Conservation (phyloP, 306 rosid species). For the Hippophae rhamnoides region DNA sequence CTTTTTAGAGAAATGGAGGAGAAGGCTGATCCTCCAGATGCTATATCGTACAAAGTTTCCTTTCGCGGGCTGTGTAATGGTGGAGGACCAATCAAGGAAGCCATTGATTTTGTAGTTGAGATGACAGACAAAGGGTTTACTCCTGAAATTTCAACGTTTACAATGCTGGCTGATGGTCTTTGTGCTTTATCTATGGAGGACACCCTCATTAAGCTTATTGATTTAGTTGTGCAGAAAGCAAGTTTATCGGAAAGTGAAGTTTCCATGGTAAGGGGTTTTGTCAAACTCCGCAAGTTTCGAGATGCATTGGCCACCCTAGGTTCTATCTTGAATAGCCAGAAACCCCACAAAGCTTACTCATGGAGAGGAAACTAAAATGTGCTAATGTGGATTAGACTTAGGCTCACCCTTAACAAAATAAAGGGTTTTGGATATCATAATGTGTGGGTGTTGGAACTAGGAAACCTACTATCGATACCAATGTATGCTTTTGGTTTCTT, state of each 20-base stretch:
- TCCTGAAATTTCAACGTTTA: slow-evolving; percentile 63
- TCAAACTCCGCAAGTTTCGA: slow-evolving; percentile 59
- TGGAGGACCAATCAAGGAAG: slow-evolving; percentile 81
- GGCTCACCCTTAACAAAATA: no score
- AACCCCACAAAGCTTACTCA: slow-evolving; percentile 34
- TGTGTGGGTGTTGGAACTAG: no score
- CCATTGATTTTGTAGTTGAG: slow-evolving; percentile 70
- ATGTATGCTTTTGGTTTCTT: no score
- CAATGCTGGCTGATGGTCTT: slow-evolving; percentile 79
- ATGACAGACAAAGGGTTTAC: slow-evolving; percentile 60
- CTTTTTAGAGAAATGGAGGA: slow-evolving; percentile 85
- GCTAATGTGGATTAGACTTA: background rate
- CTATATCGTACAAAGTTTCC: slow-evolving; percentile 56
- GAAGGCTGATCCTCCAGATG: slow-evolving; percentile 71
- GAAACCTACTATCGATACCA: no score
- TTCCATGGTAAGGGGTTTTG: slow-evolving; percentile 61
- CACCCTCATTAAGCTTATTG: slow-evolving; percentile 54
- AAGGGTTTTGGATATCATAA: no score
- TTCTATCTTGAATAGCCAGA: slow-evolving; percentile 49
- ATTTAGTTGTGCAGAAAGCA: slow-evolving; percentile 65
- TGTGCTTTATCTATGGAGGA: slow-evolving; percentile 73
- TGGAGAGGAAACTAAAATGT: slow-evolving; percentile 13
- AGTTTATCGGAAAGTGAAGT: slow-evolving; percentile 44
- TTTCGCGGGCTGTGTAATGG: slow-evolving; percentile 86
- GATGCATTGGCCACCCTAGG: slow-evolving; percentile 78